These are phyloP conservation scores for Isabelozyma pseudorhagii DNA, from an alignment of 805 yeast species.

Conservation along the genomic window DNA sequence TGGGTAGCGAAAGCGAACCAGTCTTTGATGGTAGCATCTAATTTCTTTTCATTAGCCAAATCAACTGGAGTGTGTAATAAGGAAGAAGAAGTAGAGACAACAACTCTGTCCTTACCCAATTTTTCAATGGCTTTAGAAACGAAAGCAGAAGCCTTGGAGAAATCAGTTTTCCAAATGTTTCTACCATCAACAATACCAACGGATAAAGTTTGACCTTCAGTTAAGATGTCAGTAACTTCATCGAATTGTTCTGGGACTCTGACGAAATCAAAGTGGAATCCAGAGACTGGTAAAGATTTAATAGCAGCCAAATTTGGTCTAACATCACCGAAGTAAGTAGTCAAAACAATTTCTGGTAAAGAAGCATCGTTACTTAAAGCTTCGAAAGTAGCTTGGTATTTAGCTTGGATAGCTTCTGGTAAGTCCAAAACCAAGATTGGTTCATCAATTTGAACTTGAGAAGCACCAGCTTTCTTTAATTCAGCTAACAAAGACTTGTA, in stretches of 20 bases:
- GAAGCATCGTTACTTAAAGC: conserved; percentile 61
- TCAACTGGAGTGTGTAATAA: conserved; percentile 98
- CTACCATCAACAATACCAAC: conserved; percentile 99
- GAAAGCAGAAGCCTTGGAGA: conserved; percentile 76
- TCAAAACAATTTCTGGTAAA: conserved; percentile 75
- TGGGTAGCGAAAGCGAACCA: conserved; percentile 99
- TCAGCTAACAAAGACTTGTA: conserved; percentile 85
- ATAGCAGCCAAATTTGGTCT: conserved; percentile 92
- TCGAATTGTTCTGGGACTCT: conserved; percentile 96
- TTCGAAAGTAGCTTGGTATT: conserved; percentile 86
- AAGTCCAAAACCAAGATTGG: conserved; percentile 94
- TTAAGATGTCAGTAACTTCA: conserved; percentile 65
- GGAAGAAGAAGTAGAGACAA: conserved; percentile 94
- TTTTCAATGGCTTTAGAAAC: conserved; percentile 81
- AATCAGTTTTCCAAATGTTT: conserved; percentile 99
- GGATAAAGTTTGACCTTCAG: conserved; percentile 75
- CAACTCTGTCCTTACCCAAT: conserved; percentile 81
- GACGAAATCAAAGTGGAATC: conserved; percentile 94
- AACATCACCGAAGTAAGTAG: conserved; percentile 98
- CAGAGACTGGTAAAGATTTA: conserved; percentile 87
- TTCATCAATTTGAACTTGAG: conserved; percentile 94
- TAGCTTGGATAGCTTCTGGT: conserved; percentile 76
- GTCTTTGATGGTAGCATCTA: conserved; percentile 87
- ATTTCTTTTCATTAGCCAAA: conserved; percentile 85
- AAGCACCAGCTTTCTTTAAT: conserved; percentile 93